A percentile compares a stretch with the other conserved stretches of the same genome.
Evolutionary conservation across 2,329 filamentous ascomycete species (phyloP).

Genomic region (Triangularia verruculosa): DNA sequence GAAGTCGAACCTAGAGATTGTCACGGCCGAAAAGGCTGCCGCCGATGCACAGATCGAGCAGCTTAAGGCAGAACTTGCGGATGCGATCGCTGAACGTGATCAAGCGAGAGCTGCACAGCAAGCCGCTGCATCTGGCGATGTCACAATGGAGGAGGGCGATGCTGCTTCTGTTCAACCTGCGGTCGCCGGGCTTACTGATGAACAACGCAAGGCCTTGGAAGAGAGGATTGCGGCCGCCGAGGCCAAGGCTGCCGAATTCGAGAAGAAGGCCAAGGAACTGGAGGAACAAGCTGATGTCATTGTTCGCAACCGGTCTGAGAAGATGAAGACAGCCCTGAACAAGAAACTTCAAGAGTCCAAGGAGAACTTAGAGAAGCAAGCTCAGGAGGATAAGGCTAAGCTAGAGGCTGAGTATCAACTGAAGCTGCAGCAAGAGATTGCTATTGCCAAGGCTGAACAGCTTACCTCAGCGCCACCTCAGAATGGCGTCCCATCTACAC

Average conservation of each 20-base stretch:
- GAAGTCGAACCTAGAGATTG: slow-evolving; percentile 60
- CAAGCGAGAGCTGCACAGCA: slow-evolving; percentile 44
- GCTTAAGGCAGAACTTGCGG: slow-evolving; percentile 58
- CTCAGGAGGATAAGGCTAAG: slow-evolving; percentile 52
- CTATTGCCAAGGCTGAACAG: slow-evolving; percentile 59
- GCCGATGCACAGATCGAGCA: slow-evolving; percentile 61
- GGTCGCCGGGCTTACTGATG: slow-evolving; percentile 45
- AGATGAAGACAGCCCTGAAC: slow-evolving; percentile 66
- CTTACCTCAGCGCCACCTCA: slow-evolving; percentile 27
- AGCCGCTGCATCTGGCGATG: slow-evolving; percentile 27
- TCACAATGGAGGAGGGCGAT: slow-evolving; percentile 31
- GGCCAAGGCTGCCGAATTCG: slow-evolving; percentile 60
- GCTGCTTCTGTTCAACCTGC: slow-evolving; percentile 23
- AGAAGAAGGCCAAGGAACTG: slow-evolving; percentile 60
- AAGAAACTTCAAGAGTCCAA: slow-evolving; percentile 68
- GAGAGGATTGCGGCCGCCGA: slow-evolving; percentile 60
- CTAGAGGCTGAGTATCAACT: slow-evolving; percentile 45
- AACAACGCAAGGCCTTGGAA: slow-evolving; percentile 60
- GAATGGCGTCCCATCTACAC: slow-evolving; percentile 28
- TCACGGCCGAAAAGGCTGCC: slow-evolving; percentile 64
- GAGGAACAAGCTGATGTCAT: slow-evolving; percentile 60
- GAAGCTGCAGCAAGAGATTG: slow-evolving; percentile 60
- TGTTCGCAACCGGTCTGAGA: slow-evolving; percentile 63
- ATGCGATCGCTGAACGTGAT: slow-evolving; percentile 62
- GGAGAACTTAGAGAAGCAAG: slow-evolving; percentile 49